Evolutionary conservation across 2,329 filamentous ascomycete genomes (phyloP), one percentile per base, ranked within the genome.

Genomic region (Myriosclerotinia duriaeana): DNA sequence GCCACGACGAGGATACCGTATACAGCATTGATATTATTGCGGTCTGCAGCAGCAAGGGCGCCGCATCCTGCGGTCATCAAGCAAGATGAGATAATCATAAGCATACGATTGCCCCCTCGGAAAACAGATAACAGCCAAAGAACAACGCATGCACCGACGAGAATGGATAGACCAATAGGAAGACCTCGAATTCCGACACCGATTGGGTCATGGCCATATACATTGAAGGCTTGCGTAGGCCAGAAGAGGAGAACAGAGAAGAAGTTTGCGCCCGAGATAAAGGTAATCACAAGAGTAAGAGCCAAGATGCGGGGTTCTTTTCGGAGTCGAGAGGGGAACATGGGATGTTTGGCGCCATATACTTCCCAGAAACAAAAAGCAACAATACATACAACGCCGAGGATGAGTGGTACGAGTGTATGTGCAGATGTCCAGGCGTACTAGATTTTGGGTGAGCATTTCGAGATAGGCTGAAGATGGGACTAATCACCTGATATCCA

Each of bases 151-250:
- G 87, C 86, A 11, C 88, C 88, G 44, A 76, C 76, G 42, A 90
- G 80, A 71, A 90, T 87, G 46, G 82, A 81, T 68, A 89, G 85
- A 1, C 85, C 87, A 68, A 89, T 82, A 1, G 87, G 87, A 7
- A 90, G 75, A 50, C 85, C 85, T 66, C 88, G 83, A 67, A 90
- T 77, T 17, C 88, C 88, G 63, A 90, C 83, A 40, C 80, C 81
- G n/a, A 88, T 75, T 0, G 87, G 86, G 69, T 89, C 85, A 69
- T 89, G 85, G 8, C 85, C 85, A 73, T 88, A 89, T 12, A 88
- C 83, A 70, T 88, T 88, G 77, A 85, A 87, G 1, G 84, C 82
- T 74, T 89, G 83, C 0, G 85, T 87, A 0, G 72, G 71, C 86
- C 86, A 89, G 74, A 89, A 86, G 73, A 84, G 79, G 38, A 85